Base-by-base conservation (phyloP, 2,329 filamentous ascomycete genomes). In the Verticillium nubilum region DNA sequence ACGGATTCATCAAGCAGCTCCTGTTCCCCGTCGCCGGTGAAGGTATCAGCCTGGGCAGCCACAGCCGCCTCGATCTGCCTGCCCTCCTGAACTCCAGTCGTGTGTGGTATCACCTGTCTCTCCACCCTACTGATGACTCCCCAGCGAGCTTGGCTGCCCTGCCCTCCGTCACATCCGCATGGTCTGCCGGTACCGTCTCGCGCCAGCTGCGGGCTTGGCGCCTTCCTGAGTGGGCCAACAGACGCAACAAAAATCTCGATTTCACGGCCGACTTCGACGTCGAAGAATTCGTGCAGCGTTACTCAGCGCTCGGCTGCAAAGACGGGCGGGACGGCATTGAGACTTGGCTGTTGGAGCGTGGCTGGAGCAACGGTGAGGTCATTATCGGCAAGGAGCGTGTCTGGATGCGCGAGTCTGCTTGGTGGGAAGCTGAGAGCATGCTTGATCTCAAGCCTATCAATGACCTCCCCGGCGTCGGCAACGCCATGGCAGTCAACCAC, bases 391-490 rank as follows among this genome's bases (percentile, higher is more conserved):
- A 87, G 60, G 92, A 98, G 73, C 90, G 95, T 31, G 87, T 99
- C 50, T 99, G 95, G 95, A 93, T 98, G 79, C 86, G 94, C 56
- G 95, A 99, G 74, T 83, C 80, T 60, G 90, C 93, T 2, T 99
- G 95, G 94, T 98, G 94, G 94, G 94, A 98, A 74, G 94, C 93
- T 5, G 95, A 99, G 76, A 91, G 86, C 62, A 96, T 97, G 90
- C 86, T 98, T 28, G 95, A 99, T 69, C 80, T 96, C 67, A 94
- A 95, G 74, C 86, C 88, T 1, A 79, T 83, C 58, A 83, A 86
- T 47, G 73, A 73, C 52, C 65, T 69, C 31, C 67, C 63, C 5
- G 65, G 64, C 7, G 65, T 70, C 63, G 63, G 69, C 55, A 69
- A 73, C 61, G 68, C 74, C 28, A 80, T 81, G 28, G 42, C n/a